These are phyloP conservation scores for Sporormia fimetaria DNA, from an alignment of 495 filamentous ascomycete genomes.

Conservation along the genomic window DNA sequence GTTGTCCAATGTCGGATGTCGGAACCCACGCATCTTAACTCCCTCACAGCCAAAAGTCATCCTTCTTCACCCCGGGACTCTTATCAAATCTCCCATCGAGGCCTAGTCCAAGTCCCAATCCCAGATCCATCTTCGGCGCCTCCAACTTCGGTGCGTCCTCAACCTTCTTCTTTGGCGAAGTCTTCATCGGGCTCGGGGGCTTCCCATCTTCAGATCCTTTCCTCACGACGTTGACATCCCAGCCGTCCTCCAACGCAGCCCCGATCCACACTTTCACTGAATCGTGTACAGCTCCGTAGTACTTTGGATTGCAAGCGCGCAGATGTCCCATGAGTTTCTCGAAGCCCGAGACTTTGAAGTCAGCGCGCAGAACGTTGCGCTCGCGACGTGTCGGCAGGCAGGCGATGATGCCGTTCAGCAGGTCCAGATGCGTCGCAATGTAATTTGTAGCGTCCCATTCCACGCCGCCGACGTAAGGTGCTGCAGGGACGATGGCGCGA, in stretches of 20 bases:
- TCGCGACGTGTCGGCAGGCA: slow-evolving; percentile 59
- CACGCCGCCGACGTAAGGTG: slow-evolving; percentile 93
- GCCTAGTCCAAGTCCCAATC: slow-evolving; percentile 17
- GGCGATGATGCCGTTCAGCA: slow-evolving; percentile 85
- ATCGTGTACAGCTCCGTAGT: slow-evolving; percentile 84
- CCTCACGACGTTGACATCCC: slow-evolving; percentile 65
- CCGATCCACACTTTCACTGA: slow-evolving; percentile 81
- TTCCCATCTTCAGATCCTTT: slow-evolving; percentile 45
- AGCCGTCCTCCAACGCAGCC: slow-evolving; percentile 75
- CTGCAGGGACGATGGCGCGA: slow-evolving; percentile 81
- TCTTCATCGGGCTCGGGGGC: slow-evolving; percentile 36
- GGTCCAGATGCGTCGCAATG: slow-evolving; percentile 79
- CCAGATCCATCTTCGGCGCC: slow-evolving; percentile 31
- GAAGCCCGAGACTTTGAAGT: slow-evolving; percentile 75
- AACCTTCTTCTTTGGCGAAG: slow-evolving; percentile 41
- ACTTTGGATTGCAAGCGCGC: slow-evolving; percentile 92
- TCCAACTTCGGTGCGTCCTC: slow-evolving; percentile 24
- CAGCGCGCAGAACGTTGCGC: slow-evolving; percentile 65
- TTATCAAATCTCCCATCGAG: slow-evolving; percentile 17
- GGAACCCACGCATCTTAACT: neutral
- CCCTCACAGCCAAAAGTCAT: slow-evolving; percentile 17
- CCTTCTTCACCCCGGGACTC: neutral
- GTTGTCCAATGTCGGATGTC: too few relatives aligned
- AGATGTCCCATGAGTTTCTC: slow-evolving; percentile 78
- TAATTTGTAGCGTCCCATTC: slow-evolving; percentile 99